Base-by-base conservation (phyloP, 2,329 filamentous ascomycete species). In the Emericellopsis cladophorae region DNA sequence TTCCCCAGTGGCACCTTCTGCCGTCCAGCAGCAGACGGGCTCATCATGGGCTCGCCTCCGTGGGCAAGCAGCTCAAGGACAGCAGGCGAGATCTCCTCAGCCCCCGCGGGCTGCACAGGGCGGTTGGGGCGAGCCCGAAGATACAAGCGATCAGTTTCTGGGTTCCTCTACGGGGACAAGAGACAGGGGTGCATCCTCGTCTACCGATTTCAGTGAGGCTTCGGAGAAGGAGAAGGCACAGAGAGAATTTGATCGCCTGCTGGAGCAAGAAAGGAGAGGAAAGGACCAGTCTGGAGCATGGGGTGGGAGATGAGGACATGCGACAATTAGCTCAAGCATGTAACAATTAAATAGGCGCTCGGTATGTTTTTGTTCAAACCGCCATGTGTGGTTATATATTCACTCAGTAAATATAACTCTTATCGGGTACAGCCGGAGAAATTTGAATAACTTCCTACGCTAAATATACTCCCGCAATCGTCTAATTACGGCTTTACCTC, bases 211-310 rank as follows among this genome's bases (percentile, higher is more conserved):
- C 41, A 61, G 66, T 18, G 59, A 51, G 42, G 46, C 49, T 4
- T 49, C 55, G 14, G 60, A 59, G 35, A 70, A 63, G 49, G 59
- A 60, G 8, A 60, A 67, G 45, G 68, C 70, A 6, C 70, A 74
- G 43, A 61, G 56, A 43, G 67, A 74, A 24, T 74, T 73, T 46
- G 70, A 74, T 44, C 56, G 56, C 16, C 55, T 72, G 43, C 42
- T 73, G 3, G 68, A 73, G 34, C 54, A 58, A 12, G 70, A 73
- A 43, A 55, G 64, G 18, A 51, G 45, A 14, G 56, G 55, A 18
- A 43, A 41, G 4, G 55, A 56, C 5, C 54, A 59, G 39, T 29
- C 26, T 29, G 26, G 26, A 29, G 26, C 26, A 3, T 29, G 26
- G 26, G 12, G 26, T 12, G 26, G 26, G 26, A 9, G 26, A 29